Evolutionary conservation across 2,329 filamentous ascomycete genomes (phyloP).

Genomic region (Didymella keratinophila): DNA sequence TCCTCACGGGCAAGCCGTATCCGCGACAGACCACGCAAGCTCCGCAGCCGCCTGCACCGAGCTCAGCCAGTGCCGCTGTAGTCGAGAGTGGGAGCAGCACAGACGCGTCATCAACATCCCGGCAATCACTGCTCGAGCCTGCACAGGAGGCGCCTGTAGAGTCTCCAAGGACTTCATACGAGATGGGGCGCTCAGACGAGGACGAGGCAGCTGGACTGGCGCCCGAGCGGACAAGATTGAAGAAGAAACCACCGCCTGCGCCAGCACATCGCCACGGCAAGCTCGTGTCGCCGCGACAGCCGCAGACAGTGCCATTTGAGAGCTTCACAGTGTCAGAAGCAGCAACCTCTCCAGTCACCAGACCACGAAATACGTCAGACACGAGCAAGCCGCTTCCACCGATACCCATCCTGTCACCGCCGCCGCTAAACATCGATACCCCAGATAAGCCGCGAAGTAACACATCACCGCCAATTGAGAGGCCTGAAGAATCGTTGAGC

Average conservation of each 20-base stretch:
- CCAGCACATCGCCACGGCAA: conserved; percentile 82
- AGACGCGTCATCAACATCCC: conserved; percentile 66
- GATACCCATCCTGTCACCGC: conserved; percentile 51
- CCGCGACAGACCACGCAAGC: conserved; percentile 40
- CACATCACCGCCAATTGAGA: conserved; percentile 24
- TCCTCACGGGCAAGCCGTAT: conserved; percentile 74
- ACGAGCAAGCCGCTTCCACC: conserved; percentile 70
- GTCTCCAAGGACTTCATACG: conserved; percentile 66
- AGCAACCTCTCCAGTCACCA: conserved; percentile 33
- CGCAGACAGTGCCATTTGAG: conserved; percentile 48
- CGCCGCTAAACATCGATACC: conserved; percentile 30
- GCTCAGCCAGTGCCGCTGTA: conserved; percentile 31
- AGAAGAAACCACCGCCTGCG: conserved; percentile 69
- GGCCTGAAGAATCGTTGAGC: conserved; percentile 25
- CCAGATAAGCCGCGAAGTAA: conserved; percentile 31
- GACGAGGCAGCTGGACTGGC: conserved; percentile 51
- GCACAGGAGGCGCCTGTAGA: conserved; percentile 55
- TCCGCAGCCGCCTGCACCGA: conserved; percentile 35
- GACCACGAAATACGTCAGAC: conserved; percentile 55
- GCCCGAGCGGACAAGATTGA: conserved; percentile 59
- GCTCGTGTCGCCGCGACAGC: conserved; percentile 65
- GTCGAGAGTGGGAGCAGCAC: conserved; percentile 62
- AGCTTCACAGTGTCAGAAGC: conserved; percentile 40
- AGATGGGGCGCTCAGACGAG: conserved; percentile 62
- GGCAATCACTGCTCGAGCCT: conserved; percentile 66